Evolutionary conservation across 345 rosid species (phyloP).

Genomic region (Populus pruinosa): DNA sequence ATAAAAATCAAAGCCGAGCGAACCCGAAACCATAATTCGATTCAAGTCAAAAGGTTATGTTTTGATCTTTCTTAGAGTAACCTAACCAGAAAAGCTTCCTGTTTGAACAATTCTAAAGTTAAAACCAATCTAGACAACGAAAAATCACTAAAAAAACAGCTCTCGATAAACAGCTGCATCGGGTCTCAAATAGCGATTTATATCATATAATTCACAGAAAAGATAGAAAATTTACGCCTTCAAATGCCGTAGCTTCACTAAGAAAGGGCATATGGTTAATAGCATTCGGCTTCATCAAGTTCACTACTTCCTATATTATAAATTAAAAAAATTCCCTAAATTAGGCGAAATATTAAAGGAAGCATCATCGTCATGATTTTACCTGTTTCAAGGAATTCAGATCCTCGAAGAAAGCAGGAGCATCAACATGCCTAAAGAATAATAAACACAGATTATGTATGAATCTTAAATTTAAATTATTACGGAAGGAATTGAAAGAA

Average conservation of each 20-base stretch:
- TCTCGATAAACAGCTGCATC: neutral
- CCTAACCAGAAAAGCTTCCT: neutral
- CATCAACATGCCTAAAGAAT: slow-evolving; percentile 52
- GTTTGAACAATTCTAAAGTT: neutral
- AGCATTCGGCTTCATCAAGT: neutral
- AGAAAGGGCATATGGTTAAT: neutral
- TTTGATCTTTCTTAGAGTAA: neutral
- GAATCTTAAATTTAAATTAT: neutral
- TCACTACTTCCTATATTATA: neutral
- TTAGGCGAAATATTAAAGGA: neutral
- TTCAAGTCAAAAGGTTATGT: neutral
- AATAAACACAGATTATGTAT: neutral
- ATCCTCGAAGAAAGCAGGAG: slow-evolving; percentile 66
- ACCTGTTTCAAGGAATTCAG: slow-evolving; percentile 76
- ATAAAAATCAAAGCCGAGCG: neutral
- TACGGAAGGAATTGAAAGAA: neutral
- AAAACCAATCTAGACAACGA: neutral
- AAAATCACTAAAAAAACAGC: neutral
- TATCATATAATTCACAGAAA: neutral
- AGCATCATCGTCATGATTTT: neutral
- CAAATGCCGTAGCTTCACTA: neutral
- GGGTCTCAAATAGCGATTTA: neutral
- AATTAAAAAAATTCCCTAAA: neutral
- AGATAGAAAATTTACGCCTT: neutral
- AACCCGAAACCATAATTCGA: neutral